Conservation (phyloP, 2,329 filamentous ascomycete species). For the Alternaria ventricosa region DNA sequence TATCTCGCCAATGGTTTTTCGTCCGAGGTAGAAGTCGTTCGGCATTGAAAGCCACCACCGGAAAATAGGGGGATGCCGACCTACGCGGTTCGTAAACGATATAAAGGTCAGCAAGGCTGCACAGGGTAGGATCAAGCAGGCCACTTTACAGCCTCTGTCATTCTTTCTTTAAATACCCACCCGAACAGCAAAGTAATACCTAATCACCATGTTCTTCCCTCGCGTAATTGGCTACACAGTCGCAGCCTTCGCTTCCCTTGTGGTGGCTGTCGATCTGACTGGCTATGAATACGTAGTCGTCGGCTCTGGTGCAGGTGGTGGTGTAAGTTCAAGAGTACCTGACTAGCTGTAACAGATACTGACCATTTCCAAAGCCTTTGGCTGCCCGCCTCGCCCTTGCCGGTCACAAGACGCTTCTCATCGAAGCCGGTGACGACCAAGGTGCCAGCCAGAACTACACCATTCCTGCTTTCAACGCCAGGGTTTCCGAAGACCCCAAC, state of each 20-base stretch:
- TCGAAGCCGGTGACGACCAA: constrained; percentile 67
- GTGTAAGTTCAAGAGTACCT: constrained; percentile 1
- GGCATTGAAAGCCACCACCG: background rate
- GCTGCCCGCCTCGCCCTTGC: constrained; percentile 65
- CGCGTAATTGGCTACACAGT: constrained; percentile 23
- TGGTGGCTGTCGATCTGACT: constrained; percentile 36
- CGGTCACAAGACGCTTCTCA: constrained; percentile 66
- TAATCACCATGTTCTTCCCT: constrained; percentile 31
- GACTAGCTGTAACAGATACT: background rate
- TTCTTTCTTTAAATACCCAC: constrained; percentile 11
- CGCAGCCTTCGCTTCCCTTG: constrained; percentile 30
- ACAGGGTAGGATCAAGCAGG: constrained; percentile 13
- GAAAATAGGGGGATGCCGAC: constrained; percentile 6
- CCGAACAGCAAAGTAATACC: constrained; percentile 5
- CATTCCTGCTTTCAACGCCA: constrained; percentile 61
- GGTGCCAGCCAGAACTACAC: constrained; percentile 59
- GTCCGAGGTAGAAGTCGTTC: background rate
- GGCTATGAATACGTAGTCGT: constrained; percentile 69
- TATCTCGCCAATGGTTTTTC: constrained; percentile 1
- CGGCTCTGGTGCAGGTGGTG: constrained; percentile 55
- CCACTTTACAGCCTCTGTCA: constrained; percentile 20
- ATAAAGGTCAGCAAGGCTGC: constrained; percentile 13
- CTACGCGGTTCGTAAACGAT: background rate
- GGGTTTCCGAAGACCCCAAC: constrained; percentile 62
- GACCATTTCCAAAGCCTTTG: constrained; percentile 21